Evolutionary conservation across 192 early-diverging fungal species (phyloP).

Genomic region (Gigaspora rosea): DNA sequence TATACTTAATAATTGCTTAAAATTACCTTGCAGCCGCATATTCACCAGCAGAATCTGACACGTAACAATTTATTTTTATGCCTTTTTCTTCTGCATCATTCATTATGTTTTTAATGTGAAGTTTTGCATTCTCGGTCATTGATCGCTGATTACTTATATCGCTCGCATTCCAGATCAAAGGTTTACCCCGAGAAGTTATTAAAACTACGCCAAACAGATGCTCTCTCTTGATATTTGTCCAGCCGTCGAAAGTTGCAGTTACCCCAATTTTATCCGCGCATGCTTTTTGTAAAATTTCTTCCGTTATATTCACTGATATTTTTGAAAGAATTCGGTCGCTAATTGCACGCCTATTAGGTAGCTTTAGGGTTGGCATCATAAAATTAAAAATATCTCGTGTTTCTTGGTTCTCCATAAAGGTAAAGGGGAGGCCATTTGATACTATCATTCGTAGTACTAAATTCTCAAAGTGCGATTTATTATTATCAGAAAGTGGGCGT

Average conservation of each 20-base stretch:
- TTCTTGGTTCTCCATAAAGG: neutral
- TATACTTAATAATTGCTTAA: neutral
- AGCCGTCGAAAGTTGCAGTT: no score
- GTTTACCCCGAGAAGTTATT: no score
- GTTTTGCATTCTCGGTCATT: no score
- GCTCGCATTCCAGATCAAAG: no score
- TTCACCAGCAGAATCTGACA: conserved; percentile 13
- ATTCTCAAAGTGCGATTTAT: neutral
- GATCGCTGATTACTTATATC: no score
- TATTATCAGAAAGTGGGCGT: neutral
- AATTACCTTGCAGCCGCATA: conserved; percentile 17
- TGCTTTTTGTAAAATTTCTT: no score
- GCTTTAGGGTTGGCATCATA: neutral
- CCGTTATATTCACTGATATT: neutral
- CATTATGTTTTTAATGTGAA: no score
- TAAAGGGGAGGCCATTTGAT: neutral
- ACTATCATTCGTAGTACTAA: neutral
- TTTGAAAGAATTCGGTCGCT: neutral
- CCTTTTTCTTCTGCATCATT: no score
- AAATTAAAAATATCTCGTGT: neutral
- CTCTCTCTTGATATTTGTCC: no score
- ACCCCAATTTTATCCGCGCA: no score
- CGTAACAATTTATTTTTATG: conserved; percentile 19
- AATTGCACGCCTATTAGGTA: neutral
- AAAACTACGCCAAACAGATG: no score